Conservation (phyloP, 1,139 yeast genomes). For the Saccharomyces hybrid region DNA sequence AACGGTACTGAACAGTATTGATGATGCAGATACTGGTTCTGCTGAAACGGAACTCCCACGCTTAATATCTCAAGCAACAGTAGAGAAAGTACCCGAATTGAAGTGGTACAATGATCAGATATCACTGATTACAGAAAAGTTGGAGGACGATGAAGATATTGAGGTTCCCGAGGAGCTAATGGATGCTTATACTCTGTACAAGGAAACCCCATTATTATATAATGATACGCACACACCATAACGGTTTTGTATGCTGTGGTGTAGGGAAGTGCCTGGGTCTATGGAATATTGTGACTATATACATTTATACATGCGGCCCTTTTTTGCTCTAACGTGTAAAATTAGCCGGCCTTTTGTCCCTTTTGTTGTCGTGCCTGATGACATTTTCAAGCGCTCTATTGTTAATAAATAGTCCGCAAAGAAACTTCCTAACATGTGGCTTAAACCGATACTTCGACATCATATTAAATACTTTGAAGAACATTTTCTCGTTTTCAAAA, state of each 20-base stretch:
- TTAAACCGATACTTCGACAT: slow-evolving; percentile 64
- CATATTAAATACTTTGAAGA: slow-evolving; percentile 52
- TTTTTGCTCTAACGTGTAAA: background rate
- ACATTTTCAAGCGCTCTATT: slow-evolving; percentile 50
- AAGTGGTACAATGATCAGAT: slow-evolving; percentile 26
- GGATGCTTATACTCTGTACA: slow-evolving; percentile 26
- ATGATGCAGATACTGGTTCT: slow-evolving; percentile 5
- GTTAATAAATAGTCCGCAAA: slow-evolving; percentile 61
- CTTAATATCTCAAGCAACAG: slow-evolving; percentile 14
- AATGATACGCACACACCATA: slow-evolving; percentile 13
- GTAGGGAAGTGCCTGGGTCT: background rate
- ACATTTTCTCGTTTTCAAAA: slow-evolving; percentile 53
- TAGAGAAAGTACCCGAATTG: slow-evolving; percentile 21
- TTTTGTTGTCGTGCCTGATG: slow-evolving; percentile 38
- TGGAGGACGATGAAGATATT: slow-evolving; percentile 10
- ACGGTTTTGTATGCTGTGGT: background rate
- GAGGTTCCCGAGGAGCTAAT: slow-evolving; percentile 23
- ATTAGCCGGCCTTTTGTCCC: slow-evolving; percentile 2
- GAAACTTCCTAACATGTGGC: slow-evolving; percentile 54
- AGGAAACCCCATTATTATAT: slow-evolving; percentile 26
- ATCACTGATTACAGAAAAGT: slow-evolving; percentile 9
- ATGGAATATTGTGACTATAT: background rate
- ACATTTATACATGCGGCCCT: background rate
- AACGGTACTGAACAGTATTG: slow-evolving; percentile 22
- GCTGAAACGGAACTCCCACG: slow-evolving; percentile 3